Conservation (phyloP, 371 early-diverging fungal genomes). For the Mucor saturninus region DNA sequence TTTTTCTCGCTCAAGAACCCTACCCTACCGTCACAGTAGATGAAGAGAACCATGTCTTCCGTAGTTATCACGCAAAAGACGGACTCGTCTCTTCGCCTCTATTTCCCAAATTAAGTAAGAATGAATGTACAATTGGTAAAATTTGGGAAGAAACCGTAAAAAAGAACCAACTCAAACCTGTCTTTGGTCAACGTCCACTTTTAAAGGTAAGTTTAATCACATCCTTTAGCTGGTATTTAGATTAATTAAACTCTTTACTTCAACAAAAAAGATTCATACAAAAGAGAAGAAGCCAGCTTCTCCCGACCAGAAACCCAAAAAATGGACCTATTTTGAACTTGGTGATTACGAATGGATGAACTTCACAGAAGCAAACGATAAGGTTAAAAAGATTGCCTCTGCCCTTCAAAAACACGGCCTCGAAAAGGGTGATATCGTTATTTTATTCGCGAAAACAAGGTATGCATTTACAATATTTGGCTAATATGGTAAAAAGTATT, state of each 20-base stretch:
- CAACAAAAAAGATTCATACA: constrained; percentile 43
- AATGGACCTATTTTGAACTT: constrained; percentile 62
- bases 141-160: constrained; percentile 50
- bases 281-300: constrained; percentile 38
- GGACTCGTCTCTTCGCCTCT: constrained; percentile 51
- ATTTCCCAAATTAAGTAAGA: constrained; percentile 40
- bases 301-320: constrained; percentile 46
- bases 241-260: not conserved
- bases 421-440: constrained; percentile 50
- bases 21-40: constrained; percentile 50
- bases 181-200: constrained; percentile 54
- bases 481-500: not conserved
- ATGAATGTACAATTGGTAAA: constrained; percentile 46
- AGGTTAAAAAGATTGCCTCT: constrained; percentile 44
- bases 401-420: constrained; percentile 46
- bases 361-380: constrained; percentile 45
- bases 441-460: constrained; percentile 68
- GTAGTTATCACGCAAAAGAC: constrained; percentile 43
- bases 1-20: constrained; percentile 34
- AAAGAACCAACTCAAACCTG: constrained; percentile 43
- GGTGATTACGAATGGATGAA: constrained; percentile 58
- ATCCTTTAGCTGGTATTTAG: not conserved
- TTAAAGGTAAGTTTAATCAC: constrained; percentile 43
- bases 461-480: constrained; percentile 14
- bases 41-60: constrained; percentile 53